These are phyloP conservation scores for Suillus occidentalis DNA, from an alignment of 768 basidiomycete genomes.

Conservation along the genomic window DNA sequence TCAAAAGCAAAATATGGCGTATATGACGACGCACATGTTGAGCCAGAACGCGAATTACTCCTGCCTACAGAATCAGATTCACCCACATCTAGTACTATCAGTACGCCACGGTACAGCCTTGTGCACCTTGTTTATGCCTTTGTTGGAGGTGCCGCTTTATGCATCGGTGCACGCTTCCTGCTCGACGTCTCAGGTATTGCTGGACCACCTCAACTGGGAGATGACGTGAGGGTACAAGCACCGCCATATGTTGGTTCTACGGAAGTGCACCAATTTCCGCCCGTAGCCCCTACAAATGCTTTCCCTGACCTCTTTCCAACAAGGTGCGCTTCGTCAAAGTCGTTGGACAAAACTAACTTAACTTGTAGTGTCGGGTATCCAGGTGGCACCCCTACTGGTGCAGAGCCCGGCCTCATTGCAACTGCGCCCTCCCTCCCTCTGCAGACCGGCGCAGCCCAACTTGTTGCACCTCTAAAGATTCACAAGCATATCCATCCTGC, in stretches of 20 bases:
- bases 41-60: slow-evolving; percentile 3
- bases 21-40: not conserved
- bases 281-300: slow-evolving; percentile 69
- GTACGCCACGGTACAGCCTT: slow-evolving; percentile 20
- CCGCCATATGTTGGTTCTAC: slow-evolving; percentile 75
- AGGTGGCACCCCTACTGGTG: slow-evolving; percentile 78
- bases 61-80: not conserved
- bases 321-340: slow-evolving; percentile 25
- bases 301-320: slow-evolving; percentile 75
- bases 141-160: slow-evolving; percentile 50
- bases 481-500: slow-evolving; percentile 2
- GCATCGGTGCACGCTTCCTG: slow-evolving; percentile 49
- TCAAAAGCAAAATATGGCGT: not conserved
- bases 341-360: not conserved
- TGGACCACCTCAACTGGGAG: slow-evolving; percentile 30
- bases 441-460: slow-evolving; percentile 66
- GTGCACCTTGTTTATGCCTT: slow-evolving; percentile 51
- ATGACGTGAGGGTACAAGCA: slow-evolving; percentile 42
- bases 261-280: slow-evolving; percentile 67
- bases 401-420: slow-evolving; percentile 67
- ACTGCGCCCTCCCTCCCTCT: slow-evolving; percentile 80
- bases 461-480: slow-evolving; percentile 49
- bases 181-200: slow-evolving; percentile 38
- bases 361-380: slow-evolving; percentile 60
- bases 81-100: slow-evolving; percentile 10